Conservation (phyloP, 306 rosid species). For the Quercus alba region DNA sequence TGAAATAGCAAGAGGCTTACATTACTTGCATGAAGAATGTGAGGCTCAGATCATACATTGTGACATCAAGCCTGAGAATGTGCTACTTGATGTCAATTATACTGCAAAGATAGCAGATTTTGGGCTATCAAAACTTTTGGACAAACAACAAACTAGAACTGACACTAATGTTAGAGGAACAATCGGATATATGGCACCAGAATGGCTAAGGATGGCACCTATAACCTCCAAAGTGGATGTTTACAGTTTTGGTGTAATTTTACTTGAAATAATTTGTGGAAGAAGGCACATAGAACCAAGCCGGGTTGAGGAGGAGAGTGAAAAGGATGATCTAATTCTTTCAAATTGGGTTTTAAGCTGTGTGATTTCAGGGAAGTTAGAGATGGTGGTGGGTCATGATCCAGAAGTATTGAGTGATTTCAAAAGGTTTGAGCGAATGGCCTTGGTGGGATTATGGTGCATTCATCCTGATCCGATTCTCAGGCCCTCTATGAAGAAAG, state of each 20-base stretch:
- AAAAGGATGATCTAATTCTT: slow-evolving; percentile 19
- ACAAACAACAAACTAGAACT: slow-evolving; percentile 34
- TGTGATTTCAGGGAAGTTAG: slow-evolving; percentile 10
- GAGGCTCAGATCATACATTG: slow-evolving; percentile 39
- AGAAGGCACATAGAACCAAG: slow-evolving; percentile 15
- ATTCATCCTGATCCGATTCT: slow-evolving; percentile 27
- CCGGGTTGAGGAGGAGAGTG: slow-evolving; percentile 17
- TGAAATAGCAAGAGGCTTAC: slow-evolving; percentile 31
- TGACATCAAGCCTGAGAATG: slow-evolving; percentile 40
- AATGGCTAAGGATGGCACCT: slow-evolving; percentile 33
- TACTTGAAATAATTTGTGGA: slow-evolving; percentile 30
- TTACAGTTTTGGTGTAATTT: slow-evolving; percentile 34
- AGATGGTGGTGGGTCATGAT: slow-evolving; percentile 23
- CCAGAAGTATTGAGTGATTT: slow-evolving; percentile 29
- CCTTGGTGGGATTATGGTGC: slow-evolving; percentile 37
- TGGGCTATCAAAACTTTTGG: slow-evolving; percentile 36
- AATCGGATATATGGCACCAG: slow-evolving; percentile 37
- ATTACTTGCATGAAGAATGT: slow-evolving; percentile 34
- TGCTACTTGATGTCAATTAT: slow-evolving; percentile 31
- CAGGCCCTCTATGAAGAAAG: slow-evolving; percentile 42
- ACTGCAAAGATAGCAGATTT: slow-evolving; percentile 35
- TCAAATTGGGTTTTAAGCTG: slow-evolving; percentile 27
- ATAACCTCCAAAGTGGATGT: slow-evolving; percentile 33
- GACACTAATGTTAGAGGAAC: slow-evolving; percentile 32
- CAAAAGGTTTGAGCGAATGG: slow-evolving; percentile 37